Evolutionary conservation across 495 filamentous ascomycete species (phyloP), one percentile per base, ranked within the genome.

Genomic region (Penicillium alfredii): DNA sequence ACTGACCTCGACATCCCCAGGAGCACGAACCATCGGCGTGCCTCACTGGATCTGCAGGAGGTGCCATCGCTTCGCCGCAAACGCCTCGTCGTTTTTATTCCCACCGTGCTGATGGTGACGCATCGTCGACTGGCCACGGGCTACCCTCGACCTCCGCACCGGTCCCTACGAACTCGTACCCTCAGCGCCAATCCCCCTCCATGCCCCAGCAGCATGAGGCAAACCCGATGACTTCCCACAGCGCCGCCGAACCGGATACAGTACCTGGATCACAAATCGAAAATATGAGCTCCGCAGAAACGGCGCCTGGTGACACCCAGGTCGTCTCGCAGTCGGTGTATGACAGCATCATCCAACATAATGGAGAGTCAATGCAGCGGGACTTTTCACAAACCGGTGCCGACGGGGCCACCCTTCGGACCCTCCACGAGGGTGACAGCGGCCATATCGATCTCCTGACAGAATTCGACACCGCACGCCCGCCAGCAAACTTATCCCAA

Each of bases 261-360:
- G 28, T 33, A 2, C 30, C 35, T 17, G 38, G 22, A 11, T 45
- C 42, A 28, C 41, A 42, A 17, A 15, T 42, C 11, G 47, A 33
- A 18, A 60, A 56, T 23, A 66, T 70, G 64, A 49, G 51, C 30
- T 51, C 55, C 14, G 55, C 44, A 11, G 61, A 65, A 9, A 39
- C 44, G 21, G 39, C 52, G 6, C 62, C 63, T 14, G 62, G 67
- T 8, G 71, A 74, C 44, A 76, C 72, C n/a, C 71, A 76, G 42
- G 61, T 69, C 4, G 55, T 73, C 18, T 74, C 72, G 8, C 72
- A 72, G 47, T 70, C 66, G 16, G 61, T 73, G n/a, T 72, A 64
- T 37, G 70, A 72, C 34, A 61, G 61, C 22, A 56, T 71, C 22
- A 62, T 70, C 9, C 56, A 46, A 21, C 52, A 61, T 29, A 64